Percentiles rank a stretch among this genome's conserved stretches.
Evolutionary conservation across 495 filamentous ascomycete genomes (phyloP).

Genomic region (Podospora bellae-mahoneyi): DNA sequence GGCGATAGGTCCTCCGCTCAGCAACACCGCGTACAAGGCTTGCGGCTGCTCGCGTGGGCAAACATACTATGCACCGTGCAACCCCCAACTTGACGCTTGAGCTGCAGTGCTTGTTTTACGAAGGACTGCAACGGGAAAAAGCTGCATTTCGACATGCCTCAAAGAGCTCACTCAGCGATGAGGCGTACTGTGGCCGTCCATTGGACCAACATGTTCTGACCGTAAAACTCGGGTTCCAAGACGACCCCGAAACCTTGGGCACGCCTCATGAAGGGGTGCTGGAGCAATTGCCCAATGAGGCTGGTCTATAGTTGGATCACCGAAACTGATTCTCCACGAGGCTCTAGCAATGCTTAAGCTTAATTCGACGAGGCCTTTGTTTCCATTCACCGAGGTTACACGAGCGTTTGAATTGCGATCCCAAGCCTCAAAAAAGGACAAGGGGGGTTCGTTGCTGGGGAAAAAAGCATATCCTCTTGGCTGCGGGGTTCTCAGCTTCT

Average conservation of each 20-base stretch:
- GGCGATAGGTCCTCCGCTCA: neutral
- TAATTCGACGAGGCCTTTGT: constrained; percentile 6
- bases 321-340: neutral
- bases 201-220: neutral
- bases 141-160: no score
- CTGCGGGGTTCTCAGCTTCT: neutral
- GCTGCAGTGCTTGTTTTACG: neutral
- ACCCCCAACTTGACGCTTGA: no score
- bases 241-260: neutral
- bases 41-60: neutral
- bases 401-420: neutral
- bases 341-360: constrained; percentile 14
- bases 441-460: no score
- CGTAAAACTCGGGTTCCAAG: neutral
- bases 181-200: neutral
- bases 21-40: neutral
- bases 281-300: no score
- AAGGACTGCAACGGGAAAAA: no score
- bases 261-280: no score
- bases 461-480: no score
- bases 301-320: neutral
- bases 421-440: no score
- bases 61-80: no score
- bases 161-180: neutral
- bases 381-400: constrained; percentile 6